These are phyloP conservation scores for Yamadazyma friedrichii DNA, from an alignment of 1,139 yeast genomes.

Conservation along the genomic window DNA sequence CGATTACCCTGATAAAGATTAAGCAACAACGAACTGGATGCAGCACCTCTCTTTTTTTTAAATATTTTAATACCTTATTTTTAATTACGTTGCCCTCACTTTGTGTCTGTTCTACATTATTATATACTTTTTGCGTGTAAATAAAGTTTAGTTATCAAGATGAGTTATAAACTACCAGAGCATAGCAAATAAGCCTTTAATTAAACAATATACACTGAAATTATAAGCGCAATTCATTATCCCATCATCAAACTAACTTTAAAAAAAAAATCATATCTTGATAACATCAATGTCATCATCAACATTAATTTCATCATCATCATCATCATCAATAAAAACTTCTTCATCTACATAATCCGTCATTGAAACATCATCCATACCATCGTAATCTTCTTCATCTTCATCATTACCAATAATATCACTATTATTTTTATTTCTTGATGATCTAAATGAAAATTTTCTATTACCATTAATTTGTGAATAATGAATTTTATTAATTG, in stretches of 20 bases:
- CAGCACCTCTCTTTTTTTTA: too few relatives aligned
- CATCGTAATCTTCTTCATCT: constrained; percentile 21
- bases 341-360: constrained; percentile 27
- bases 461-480: constrained; percentile 30
- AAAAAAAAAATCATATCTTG: constrained; percentile 21
- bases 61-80: too few relatives aligned
- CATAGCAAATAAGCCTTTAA: too few relatives aligned
- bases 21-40: too few relatives aligned
- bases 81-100: too few relatives aligned
- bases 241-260: neutral
- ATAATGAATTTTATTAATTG: constrained; percentile 43
- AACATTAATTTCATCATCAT: constrained; percentile 18
- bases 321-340: constrained; percentile 29
- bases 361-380: constrained; percentile 19
- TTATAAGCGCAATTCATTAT: too few relatives aligned
- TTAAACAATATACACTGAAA: too few relatives aligned
- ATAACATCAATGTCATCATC: constrained; percentile 40
- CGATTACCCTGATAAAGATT: too few relatives aligned
- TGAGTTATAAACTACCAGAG: too few relatives aligned
- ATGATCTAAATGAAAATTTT: constrained; percentile 17
- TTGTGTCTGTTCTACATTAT: too few relatives aligned
- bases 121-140: too few relatives aligned
- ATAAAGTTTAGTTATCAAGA: too few relatives aligned
- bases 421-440: constrained; percentile 5
- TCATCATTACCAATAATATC: constrained; percentile 16